Percentiles rank a stretch among this genome's conserved stretches.
Conservation (phyloP, 176 grass and related monocot genomes). For the Pharus latifolius region DNA sequence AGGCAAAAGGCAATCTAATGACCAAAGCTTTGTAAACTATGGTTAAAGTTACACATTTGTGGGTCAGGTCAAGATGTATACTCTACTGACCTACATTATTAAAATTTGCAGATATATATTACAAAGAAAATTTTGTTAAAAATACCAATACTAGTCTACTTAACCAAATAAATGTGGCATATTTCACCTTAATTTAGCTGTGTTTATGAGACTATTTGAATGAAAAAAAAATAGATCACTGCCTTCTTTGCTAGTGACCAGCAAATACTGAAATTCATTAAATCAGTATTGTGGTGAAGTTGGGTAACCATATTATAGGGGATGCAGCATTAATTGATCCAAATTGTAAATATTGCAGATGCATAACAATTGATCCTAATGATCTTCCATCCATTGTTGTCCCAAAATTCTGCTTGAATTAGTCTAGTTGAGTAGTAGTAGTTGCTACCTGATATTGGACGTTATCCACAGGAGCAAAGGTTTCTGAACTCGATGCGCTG, state of each 20-base stretch:
- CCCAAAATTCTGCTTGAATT: background rate
- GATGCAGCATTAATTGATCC: background rate
- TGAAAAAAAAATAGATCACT: background rate
- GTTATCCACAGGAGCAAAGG: slow-evolving; percentile 5
- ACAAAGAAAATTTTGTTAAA: background rate
- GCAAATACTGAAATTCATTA: background rate
- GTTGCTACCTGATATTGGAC: slow-evolving; percentile 48
- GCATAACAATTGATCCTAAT: background rate
- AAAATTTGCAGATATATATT: too few species aligned
- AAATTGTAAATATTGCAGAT: background rate
- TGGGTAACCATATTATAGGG: background rate
- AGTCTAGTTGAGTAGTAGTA: background rate
- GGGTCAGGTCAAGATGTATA: too few species aligned
- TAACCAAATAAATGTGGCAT: background rate
- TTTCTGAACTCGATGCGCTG: slow-evolving; percentile 32
- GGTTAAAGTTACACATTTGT: too few species aligned
- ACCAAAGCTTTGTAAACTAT: too few species aligned
- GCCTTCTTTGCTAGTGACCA: background rate
- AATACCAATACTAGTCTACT: background rate
- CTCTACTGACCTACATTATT: too few species aligned
- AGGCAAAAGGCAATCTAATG: too few species aligned
- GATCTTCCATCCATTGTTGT: background rate
- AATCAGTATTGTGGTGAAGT: background rate
- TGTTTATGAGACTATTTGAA: background rate
- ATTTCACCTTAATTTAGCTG: background rate